phyloP scores from a whole-genome alignment of 148 eudicot genomes.

The Vaccinium vitisidaea region DNA sequence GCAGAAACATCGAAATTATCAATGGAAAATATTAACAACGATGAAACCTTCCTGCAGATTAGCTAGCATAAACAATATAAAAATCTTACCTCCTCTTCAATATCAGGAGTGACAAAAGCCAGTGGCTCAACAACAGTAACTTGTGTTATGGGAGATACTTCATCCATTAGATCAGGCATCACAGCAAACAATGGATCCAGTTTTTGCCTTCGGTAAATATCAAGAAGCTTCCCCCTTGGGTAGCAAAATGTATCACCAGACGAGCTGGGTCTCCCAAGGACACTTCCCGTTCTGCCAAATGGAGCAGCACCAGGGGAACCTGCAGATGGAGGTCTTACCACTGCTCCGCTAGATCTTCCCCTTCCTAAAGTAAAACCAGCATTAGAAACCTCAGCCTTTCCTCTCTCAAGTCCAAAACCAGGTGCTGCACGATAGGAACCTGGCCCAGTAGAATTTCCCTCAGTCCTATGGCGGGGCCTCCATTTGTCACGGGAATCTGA shows the following conservation, averaged over 20 bases:
- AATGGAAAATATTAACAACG: constrained; percentile 27
- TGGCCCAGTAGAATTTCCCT: constrained; percentile 55
- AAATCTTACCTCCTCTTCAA: constrained; percentile 74
- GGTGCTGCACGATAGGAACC: constrained; percentile 84
- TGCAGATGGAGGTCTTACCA: constrained; percentile 44
- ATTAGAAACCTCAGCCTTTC: constrained; percentile 57
- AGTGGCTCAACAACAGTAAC: constrained; percentile 55
- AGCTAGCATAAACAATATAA: not conserved
- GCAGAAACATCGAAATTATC: not conserved
- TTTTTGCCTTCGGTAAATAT: constrained; percentile 70
- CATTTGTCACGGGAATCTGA: constrained; percentile 89
- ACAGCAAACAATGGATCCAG: constrained; percentile 37
- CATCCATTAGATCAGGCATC: constrained; percentile 53
- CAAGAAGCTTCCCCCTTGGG: constrained; percentile 93
- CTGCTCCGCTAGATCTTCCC: constrained; percentile 61
- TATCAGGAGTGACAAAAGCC: constrained; percentile 76
- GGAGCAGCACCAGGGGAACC: constrained; percentile 47
- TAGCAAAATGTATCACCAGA: constrained; percentile 49
- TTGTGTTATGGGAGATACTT: constrained; percentile 59
- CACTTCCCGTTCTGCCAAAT: constrained; percentile 34
- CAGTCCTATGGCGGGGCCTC: constrained; percentile 97
- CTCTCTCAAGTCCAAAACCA: constrained; percentile 85
- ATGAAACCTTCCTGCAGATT: constrained; percentile 11
- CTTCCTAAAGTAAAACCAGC: constrained; percentile 81
- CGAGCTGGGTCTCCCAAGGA: constrained; percentile 55